Percentiles rank a stretch among this genome's conserved stretches.
Evolutionary conservation across 202 grass and related monocot genomes (phyloP).

Genomic region (Tripidium arundinaceum): DNA sequence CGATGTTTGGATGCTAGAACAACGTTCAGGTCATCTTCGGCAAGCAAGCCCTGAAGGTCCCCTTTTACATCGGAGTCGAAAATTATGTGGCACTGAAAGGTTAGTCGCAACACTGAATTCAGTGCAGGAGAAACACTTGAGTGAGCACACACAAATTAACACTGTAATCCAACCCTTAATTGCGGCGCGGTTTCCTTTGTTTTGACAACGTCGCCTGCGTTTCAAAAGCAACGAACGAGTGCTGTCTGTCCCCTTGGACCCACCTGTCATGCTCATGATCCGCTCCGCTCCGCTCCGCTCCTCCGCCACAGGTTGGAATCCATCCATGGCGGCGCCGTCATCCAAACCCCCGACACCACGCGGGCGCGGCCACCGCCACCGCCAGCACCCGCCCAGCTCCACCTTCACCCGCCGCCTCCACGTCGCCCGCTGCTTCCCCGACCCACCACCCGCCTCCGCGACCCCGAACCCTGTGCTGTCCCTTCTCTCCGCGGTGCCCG

Average conservation of each 20-base stretch:
- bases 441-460: background rate
- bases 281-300: too few relatives aligned
- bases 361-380: background rate
- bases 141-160: too few relatives aligned
- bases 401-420: background rate
- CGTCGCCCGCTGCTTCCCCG: slow-evolving; percentile 22
- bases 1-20: slow-evolving; percentile 68
- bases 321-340: slow-evolving; percentile 1
- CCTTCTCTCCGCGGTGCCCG: slow-evolving; percentile 50
- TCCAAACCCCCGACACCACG: background rate
- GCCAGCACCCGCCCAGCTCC: background rate
- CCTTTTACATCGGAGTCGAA: slow-evolving; percentile 54
- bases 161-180: too few relatives aligned
- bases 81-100: slow-evolving; percentile 82
- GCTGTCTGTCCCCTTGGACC: too few relatives aligned
- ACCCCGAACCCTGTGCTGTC: slow-evolving; percentile 20
- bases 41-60: slow-evolving; percentile 66
- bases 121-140: background rate
- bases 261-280: too few relatives aligned
- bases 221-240: too few relatives aligned
- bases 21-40: slow-evolving; percentile 64
- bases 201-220: too few relatives aligned
- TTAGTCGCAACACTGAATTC: background rate
- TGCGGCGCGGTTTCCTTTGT: too few relatives aligned
- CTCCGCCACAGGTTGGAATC: too few relatives aligned